phyloP scores from a whole-genome alignment of 202 grass and related monocot species.

The Setaria italica region DNA sequence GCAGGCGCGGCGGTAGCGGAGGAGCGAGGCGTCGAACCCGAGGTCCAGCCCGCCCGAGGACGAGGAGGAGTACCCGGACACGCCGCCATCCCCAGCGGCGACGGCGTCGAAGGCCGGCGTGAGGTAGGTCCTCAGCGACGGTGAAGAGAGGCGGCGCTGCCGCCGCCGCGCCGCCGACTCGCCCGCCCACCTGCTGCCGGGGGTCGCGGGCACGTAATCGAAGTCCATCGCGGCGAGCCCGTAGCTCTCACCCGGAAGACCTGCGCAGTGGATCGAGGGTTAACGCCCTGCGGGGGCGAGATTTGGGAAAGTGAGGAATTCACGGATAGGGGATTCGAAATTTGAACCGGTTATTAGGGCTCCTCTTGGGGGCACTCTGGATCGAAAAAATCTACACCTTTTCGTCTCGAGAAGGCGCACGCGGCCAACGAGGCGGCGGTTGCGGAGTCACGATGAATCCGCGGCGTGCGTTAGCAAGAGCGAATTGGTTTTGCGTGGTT shows the following conservation, averaged over 20 bases:
- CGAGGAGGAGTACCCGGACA: slow-evolving; percentile 30
- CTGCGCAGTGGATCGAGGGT: slow-evolving; percentile 20
- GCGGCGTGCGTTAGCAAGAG: background rate
- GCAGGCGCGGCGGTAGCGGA: slow-evolving; percentile 57
- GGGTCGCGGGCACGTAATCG: slow-evolving; percentile 45
- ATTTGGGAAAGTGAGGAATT: slow-evolving; percentile 32
- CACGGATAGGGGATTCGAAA: slow-evolving; percentile 31
- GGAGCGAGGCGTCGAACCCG: slow-evolving; percentile 48
- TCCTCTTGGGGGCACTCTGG: background rate
- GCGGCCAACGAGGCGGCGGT: slow-evolving; percentile 21
- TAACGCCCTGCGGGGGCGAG: slow-evolving; percentile 20
- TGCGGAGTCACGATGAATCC: slow-evolving; percentile 14
- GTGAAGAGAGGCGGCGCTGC: slow-evolving; percentile 57
- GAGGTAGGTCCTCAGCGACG: slow-evolving; percentile 54
- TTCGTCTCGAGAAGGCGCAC: background rate
- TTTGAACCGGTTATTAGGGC: slow-evolving; percentile 22
- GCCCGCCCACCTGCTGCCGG: slow-evolving; percentile 45
- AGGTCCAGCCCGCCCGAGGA: slow-evolving; percentile 48
- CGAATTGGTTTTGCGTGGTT: background rate
- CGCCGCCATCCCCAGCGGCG: slow-evolving; percentile 13
- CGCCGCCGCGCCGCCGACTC: slow-evolving; percentile 49
- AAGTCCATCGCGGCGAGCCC: slow-evolving; percentile 43
- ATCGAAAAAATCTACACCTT: background rate
- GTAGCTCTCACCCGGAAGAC: background rate
- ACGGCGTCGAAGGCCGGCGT: slow-evolving; percentile 58